phyloP scores from a whole-genome alignment of 257 asterid species.

The Salvia splendens region DNA sequence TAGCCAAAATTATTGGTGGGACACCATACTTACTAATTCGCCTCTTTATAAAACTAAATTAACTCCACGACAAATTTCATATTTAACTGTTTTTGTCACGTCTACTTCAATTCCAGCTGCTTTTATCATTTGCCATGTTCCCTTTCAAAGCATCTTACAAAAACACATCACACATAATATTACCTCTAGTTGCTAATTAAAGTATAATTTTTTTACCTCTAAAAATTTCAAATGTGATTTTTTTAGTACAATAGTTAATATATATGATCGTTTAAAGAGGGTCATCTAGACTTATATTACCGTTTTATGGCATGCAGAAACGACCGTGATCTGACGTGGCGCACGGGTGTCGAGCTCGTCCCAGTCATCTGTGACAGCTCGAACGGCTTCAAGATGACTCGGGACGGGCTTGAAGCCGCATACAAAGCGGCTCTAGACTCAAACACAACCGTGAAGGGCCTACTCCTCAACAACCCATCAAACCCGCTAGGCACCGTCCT shows the following conservation, averaged over 20 bases:
- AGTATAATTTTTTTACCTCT: no score
- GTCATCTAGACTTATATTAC: no score
- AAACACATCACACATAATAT: no score
- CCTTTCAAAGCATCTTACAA: background rate
- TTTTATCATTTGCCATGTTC: slow-evolving; percentile 2
- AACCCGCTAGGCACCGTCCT: slow-evolving; percentile 80
- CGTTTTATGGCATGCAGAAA: slow-evolving; percentile 45
- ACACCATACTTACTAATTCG: slow-evolving; percentile 19
- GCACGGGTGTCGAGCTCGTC: slow-evolving; percentile 62
- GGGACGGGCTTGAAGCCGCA: slow-evolving; percentile 57
- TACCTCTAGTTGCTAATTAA: no score
- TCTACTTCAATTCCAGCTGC: slow-evolving; percentile 3
- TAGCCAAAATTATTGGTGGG: slow-evolving; percentile 36
- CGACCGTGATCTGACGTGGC: slow-evolving; percentile 82
- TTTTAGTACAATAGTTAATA: no score
- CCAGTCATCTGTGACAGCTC: slow-evolving; percentile 74
- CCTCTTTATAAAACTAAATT: slow-evolving; percentile 8
- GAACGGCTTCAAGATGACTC: slow-evolving; percentile 61
- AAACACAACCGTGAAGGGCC: slow-evolving; percentile 61
- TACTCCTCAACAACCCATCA: slow-evolving; percentile 81
- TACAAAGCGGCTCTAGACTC: slow-evolving; percentile 55
- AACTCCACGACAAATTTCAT: slow-evolving; percentile 19
- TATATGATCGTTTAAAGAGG: no score
- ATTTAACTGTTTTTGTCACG: background rate
- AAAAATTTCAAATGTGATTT: no score